Percentiles rank a stretch among this genome's conserved stretches.
These are phyloP conservation scores for Cunninghamia lanceolata DNA, from an alignment of 75 land plant species.

Conservation along the genomic window DNA sequence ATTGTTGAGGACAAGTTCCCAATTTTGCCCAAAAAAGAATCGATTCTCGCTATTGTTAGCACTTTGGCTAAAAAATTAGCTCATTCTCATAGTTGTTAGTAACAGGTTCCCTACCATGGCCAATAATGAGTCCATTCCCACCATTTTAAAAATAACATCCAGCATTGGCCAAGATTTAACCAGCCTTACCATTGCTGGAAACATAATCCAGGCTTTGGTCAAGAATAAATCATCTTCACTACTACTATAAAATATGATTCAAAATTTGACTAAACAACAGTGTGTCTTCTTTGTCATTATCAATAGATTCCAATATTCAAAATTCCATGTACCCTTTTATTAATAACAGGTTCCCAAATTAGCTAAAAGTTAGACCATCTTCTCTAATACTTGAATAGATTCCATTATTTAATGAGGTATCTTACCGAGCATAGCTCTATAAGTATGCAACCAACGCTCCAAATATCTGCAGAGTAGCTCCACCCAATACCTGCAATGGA, in stretches of 20 bases:
- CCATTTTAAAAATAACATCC: too few species aligned
- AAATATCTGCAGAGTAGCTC: conserved; percentile 85
- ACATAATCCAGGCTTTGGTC: background rate
- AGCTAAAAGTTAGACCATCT: background rate
- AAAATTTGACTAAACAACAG: background rate
- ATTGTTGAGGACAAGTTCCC: too few species aligned
- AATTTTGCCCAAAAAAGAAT: too few species aligned
- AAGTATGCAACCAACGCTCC: conserved; percentile 93
- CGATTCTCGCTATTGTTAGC: too few species aligned
- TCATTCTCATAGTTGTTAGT: background rate
- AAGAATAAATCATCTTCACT: too few species aligned
- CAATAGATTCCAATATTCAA: too few species aligned
- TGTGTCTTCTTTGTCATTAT: too few species aligned
- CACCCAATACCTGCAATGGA: conserved; percentile 63
- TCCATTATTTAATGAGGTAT: background rate
- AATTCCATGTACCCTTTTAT: background rate
- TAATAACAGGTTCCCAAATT: background rate
- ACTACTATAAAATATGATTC: too few species aligned
- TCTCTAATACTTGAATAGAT: background rate
- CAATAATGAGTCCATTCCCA: background rate
- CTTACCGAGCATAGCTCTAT: conserved; percentile 82
- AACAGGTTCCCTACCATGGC: background rate
- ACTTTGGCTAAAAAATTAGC: background rate
- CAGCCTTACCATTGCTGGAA: background rate
- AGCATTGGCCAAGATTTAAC: background rate